Base-by-base conservation (phyloP, 129 eudicot genomes). In the Lonicera japonica region DNA sequence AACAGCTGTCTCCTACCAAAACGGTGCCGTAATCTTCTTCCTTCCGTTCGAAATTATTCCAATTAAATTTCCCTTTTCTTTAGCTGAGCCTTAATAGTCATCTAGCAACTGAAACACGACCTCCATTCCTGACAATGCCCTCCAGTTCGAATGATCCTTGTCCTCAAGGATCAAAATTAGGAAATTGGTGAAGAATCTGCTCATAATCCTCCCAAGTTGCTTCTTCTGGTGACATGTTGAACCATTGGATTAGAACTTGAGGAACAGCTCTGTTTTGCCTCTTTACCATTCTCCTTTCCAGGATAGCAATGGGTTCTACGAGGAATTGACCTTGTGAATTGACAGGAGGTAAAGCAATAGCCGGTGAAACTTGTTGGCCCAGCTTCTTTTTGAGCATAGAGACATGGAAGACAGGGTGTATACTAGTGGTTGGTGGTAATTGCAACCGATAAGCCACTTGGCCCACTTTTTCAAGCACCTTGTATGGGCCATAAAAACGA, bases 371-470 rank as follows among this genome's bases (percentile, higher is more conserved):
- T 43, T 8, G 50, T 14, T 10, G 1, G 3, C 70, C 70, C 0
- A 66, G 4, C 14, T 20, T 17, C 19, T 36, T 54, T 34, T 67
- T 67, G 0, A 67, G 21, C n/a, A 11, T 0, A 0, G 72, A 67
- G 1, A 56, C 56, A 22, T 67, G 72, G 24, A 67, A 67, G 5
- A 56, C 63, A 1, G 56, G 72, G 40, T 66, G 64, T 0, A 67
- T 41, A 8, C 7, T 56, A 0, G 16, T 1, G 8, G 2, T 15
- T 0, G 23, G 0, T 0, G 72, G 64, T 0, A 67, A 43, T 1
- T 38, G 20, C 13, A 67, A 17, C 23, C 15, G 21, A 18, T 67
- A 67, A 0, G 72, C 62, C 8, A 67, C 72, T 43, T 7, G 1
- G 1, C 64, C 72, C 5, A 67, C 8, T 16, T 11, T 55, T 9